Evolutionary conservation across 257 asterid species (phyloP).

Genomic region (Solanum paucissectum): DNA sequence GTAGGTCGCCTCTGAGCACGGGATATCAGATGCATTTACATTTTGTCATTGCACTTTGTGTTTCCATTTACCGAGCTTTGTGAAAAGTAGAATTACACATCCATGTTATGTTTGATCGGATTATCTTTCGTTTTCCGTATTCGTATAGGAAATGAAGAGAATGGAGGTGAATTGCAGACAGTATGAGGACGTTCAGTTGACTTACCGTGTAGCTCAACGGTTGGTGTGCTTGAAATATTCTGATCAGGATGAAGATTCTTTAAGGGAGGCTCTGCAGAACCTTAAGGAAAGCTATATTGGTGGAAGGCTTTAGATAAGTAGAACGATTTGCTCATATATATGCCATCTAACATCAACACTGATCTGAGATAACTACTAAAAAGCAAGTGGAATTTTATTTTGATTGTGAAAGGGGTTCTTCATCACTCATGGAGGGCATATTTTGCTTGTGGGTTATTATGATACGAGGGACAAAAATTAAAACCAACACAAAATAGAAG

Average conservation of each 20-base stretch:
- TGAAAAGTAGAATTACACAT: not conserved
- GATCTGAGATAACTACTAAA: not conserved
- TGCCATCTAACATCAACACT: not conserved
- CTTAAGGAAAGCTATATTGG: constrained; percentile 51
- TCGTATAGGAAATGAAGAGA: constrained; percentile 56
- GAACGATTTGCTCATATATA: not conserved
- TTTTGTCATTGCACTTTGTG: not conserved
- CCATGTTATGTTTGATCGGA: not conserved
- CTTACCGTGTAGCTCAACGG: constrained; percentile 64
- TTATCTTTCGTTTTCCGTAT: not conserved
- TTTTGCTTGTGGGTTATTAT: not conserved
- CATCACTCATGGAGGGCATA: not conserved
- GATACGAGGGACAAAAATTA: too few relatives aligned
- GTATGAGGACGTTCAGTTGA: constrained; percentile 50
- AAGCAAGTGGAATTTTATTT: not conserved
- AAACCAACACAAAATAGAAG: not conserved
- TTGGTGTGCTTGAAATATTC: constrained; percentile 80
- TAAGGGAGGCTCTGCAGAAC: constrained; percentile 59
- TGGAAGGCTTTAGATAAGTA: constrained; percentile 28
- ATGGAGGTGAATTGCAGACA: constrained; percentile 38
- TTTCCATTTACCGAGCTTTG: not conserved
- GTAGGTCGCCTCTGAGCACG: too few relatives aligned
- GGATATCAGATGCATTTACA: not conserved
- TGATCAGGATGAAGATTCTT: constrained; percentile 69
- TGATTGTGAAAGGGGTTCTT: not conserved